These are phyloP conservation scores for Trametes pubescens DNA, from an alignment of 1,284 basidiomycete genomes.

Conservation along the genomic window DNA sequence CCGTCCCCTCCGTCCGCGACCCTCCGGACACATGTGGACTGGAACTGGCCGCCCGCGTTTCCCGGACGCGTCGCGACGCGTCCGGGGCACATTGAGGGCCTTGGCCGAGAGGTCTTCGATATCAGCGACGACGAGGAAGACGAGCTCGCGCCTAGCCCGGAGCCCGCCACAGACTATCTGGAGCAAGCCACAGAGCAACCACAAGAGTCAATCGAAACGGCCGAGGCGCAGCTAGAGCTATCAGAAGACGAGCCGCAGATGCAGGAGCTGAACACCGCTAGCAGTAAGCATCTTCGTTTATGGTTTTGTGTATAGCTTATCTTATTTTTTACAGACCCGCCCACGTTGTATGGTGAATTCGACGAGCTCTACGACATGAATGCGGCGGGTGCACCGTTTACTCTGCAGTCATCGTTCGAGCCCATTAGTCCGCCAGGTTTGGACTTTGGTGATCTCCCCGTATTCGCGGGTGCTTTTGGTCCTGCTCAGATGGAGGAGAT, in stretches of 20 bases:
- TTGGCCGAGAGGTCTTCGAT: conserved; percentile 33
- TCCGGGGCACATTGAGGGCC: conserved; percentile 37
- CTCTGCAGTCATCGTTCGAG: conserved; percentile 23
- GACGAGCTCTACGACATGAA: conserved; percentile 42
- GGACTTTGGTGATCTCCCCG: conserved; percentile 34
- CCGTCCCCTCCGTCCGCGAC: conserved; percentile 31
- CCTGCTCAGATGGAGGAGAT: conserved; percentile 1
- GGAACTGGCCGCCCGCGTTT: conserved; percentile 50
- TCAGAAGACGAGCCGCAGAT: neutral
- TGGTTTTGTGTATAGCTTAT: neutral
- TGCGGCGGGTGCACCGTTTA: conserved; percentile 20
- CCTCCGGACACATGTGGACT: conserved; percentile 43
- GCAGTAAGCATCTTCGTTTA: neutral
- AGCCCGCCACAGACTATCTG: neutral
- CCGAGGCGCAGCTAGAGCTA: neutral
- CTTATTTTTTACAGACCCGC: neutral
- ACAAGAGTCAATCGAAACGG: neutral
- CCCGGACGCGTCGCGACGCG: conserved; percentile 38
- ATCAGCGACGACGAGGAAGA: conserved; percentile 42
- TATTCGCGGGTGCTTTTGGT: conserved; percentile 2
- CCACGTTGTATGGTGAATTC: conserved; percentile 17
- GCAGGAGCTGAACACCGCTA: neutral
- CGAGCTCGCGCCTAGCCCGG: conserved; percentile 15
- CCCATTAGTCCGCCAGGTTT: conserved; percentile 23
- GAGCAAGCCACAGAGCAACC: neutral